phyloP scores from a whole-genome alignment of 2,329 filamentous ascomycete species.

The Aspergillus hortae region DNA sequence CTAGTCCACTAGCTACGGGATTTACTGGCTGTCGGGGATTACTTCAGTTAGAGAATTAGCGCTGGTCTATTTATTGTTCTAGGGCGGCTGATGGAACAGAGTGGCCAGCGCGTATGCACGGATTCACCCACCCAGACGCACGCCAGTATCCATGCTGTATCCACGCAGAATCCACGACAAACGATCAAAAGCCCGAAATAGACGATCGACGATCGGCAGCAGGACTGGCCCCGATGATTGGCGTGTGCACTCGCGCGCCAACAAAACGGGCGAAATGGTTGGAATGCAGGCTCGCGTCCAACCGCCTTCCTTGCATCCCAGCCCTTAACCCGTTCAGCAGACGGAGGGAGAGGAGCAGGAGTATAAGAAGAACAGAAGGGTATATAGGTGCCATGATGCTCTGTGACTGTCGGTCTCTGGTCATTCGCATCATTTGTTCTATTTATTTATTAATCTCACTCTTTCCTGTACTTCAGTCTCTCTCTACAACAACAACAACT shows the following conservation, averaged over 20 bases:
- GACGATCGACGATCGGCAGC: not conserved
- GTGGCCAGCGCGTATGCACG: no score
- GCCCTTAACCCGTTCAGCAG: conserved; percentile 1
- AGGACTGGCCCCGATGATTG: conserved; percentile 2
- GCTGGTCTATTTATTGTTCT: no score
- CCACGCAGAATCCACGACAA: not conserved
- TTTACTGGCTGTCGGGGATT: no score
- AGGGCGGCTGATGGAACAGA: no score
- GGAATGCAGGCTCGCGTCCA: conserved; percentile 11
- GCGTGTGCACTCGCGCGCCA: conserved; percentile 1
- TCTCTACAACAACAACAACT: conserved; percentile 4
- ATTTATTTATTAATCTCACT: no score
- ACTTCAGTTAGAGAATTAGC: no score
- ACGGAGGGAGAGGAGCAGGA: not conserved
- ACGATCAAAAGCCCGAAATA: no score
- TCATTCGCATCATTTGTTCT: no score
- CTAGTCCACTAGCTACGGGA: conserved; percentile 1
- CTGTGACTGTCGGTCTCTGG: no score
- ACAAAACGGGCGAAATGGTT: conserved; percentile 3
- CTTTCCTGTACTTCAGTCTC: conserved; percentile 4
- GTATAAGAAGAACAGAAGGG: not conserved
- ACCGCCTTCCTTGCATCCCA: conserved; percentile 12
- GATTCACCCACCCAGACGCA: no score
- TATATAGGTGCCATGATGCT: no score
- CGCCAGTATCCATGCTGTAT: no score